Base-by-base conservation (phyloP, 768 basidiomycete species). In the Mycena rosella region DNA sequence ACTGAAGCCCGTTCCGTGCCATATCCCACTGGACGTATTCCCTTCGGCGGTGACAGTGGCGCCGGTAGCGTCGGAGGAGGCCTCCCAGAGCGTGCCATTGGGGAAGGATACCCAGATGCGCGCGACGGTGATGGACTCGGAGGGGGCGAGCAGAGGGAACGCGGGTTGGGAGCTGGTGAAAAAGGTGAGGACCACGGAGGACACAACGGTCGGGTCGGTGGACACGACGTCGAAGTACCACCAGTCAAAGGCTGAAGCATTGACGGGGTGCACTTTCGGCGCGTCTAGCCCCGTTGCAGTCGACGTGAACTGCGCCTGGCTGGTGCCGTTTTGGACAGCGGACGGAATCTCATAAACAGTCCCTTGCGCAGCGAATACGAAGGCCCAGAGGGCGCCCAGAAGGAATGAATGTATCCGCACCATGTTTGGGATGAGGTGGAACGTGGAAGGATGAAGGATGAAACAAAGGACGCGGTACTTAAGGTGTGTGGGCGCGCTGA, bases 161-260 rank as follows among this genome's bases (percentile, higher is more conserved):
- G 63, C 71, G 24, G 29, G 34, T 6, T 47, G n/a, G 8, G 64
- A 52, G 10, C 55, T 58, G 24, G 71, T 60, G 49, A 68, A 74
- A 57, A 74, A 74, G 2, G 57, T 64, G 38, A 69, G 61, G 29
- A 68, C 67, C 22, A 68, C 64, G 10, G 73, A 72, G 38, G 56
- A 20, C 5, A 36, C 40, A 18, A 48, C 36, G 18, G 49, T 42
- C 22, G 65, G 63, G 44, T 72, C 69, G 54, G 45, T 34, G 32
- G 73, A 70, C 14, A 72, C 68, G 10, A 60, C 73, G 47, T 74
- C 73, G 27, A 72, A 74, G 54, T 73, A 73, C 63, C 69, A 73
- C 72, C 72, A 73, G 40, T 73, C 69, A 42, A 65, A 73, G 7
- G 60, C 58, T n/a, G 70, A 62, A 4, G 27, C 58, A 40, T 73